These are phyloP conservation scores for Skeletonema potamos DNA, from an alignment of 108 stramenopile species.

Conservation along the genomic window DNA sequence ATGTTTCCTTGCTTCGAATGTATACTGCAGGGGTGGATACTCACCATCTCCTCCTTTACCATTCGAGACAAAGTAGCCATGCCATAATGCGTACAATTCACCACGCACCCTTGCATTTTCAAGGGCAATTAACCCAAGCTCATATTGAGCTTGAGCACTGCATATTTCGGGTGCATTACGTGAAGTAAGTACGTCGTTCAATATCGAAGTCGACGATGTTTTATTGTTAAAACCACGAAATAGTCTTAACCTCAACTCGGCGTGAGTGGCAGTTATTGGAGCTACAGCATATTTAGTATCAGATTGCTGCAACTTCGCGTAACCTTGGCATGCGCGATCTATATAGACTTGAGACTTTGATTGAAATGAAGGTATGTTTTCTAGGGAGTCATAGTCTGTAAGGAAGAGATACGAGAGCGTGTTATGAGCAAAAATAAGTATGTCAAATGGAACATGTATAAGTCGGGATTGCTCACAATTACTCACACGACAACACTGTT, in stretches of 20 bases:
- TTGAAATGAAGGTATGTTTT: conserved; percentile 5
- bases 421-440: not conserved
- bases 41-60: not conserved
- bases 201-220: not conserved
- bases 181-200: not conserved
- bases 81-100: conserved; percentile 56
- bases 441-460: not conserved
- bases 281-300: not conserved
- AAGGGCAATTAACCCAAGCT: conserved; percentile 49
- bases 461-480: not conserved
- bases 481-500: conserved; percentile 31
- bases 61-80: conserved; percentile 6
- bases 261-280: conserved; percentile 1
- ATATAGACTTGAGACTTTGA: conserved; percentile 4
- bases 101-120: conserved; percentile 27
- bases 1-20: conserved; percentile 26
- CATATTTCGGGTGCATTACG: not conserved
- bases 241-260: conserved; percentile 25
- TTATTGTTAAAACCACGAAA: not conserved
- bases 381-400: conserved; percentile 27
- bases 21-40: not conserved
- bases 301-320: not conserved
- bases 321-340: not conserved
- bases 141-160: conserved; percentile 52
- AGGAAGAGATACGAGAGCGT: not conserved